Percentiles rank a stretch among this genome's conserved stretches.
phyloP scores from a whole-genome alignment of 176 grass and related monocot species.

The Phoenix roebelenii region DNA sequence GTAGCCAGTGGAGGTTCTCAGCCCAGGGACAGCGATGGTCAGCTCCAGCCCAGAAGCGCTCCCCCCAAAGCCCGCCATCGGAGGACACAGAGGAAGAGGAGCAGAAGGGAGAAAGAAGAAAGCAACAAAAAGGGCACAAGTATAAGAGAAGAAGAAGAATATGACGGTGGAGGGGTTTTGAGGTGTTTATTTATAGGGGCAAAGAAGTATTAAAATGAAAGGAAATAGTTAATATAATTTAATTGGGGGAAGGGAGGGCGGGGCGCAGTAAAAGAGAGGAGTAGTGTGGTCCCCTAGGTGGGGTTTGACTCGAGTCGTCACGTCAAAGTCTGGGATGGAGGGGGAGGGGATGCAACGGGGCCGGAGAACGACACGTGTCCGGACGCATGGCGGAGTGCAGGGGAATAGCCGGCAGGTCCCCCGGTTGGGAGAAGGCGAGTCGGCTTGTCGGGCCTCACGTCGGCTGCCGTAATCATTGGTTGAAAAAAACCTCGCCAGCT shows the following conservation, averaged over 20 bases:
- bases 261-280: neutral
- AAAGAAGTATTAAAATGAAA: no score
- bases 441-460: constrained; percentile 33
- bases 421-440: constrained; percentile 32
- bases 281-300: neutral
- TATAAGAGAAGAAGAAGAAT: neutral
- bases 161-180: neutral
- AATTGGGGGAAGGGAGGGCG: neutral
- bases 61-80: constrained; percentile 46
- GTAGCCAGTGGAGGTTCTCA: constrained; percentile 61
- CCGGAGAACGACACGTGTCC: constrained; percentile 33
- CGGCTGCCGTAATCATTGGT: constrained; percentile 61
- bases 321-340: neutral
- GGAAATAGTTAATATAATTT: no score
- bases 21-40: constrained; percentile 89
- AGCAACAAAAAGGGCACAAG: no score
- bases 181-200: no score
- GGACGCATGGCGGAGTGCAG: constrained; percentile 38
- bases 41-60: constrained; percentile 67
- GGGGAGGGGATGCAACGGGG: neutral
- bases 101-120: neutral
- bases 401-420: constrained; percentile 68
- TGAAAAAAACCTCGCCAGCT: no score
- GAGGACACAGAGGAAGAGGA: neutral
- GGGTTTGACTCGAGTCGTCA: constrained; percentile 19